A percentile compares a stretch with the other conserved stretches of the same genome.
phyloP scores from a whole-genome alignment of 1,139 yeast genomes.

The Yamadazyma trypodendri region DNA sequence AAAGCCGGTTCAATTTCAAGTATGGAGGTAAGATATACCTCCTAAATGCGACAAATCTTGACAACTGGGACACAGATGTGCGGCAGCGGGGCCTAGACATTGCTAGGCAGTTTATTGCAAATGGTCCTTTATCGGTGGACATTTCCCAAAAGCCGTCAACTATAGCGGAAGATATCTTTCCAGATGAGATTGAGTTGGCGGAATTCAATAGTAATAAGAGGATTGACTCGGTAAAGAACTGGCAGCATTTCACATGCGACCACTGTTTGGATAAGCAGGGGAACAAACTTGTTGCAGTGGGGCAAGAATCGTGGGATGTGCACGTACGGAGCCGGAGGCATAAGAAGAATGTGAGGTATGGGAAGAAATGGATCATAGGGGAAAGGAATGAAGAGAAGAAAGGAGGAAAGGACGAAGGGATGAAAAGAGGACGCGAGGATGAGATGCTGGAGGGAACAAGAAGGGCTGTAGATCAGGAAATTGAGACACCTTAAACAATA shows the following conservation, averaged over 20 bases:
- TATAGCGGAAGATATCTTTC: constrained; percentile 31
- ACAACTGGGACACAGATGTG: constrained; percentile 59
- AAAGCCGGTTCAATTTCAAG: constrained; percentile 44
- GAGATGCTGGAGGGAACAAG: no score
- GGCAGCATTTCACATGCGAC: constrained; percentile 72
- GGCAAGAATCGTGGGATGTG: constrained; percentile 65
- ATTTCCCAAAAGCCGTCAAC: constrained; percentile 45
- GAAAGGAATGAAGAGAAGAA: constrained; percentile 3
- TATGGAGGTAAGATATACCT: constrained; percentile 67
- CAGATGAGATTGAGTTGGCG: constrained; percentile 19
- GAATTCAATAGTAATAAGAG: constrained; percentile 35
- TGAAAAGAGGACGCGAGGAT: no score
- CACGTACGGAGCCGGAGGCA: constrained; percentile 73
- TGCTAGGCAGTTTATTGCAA: constrained; percentile 33
- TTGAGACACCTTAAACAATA: no score
- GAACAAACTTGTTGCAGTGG: constrained; percentile 63
- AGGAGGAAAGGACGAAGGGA: no score
- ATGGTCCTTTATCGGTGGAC: constrained; percentile 23
- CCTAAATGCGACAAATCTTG: constrained; percentile 74
- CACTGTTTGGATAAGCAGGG: constrained; percentile 61
- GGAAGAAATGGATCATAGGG: constrained; percentile 1
- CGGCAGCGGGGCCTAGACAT: constrained; percentile 53
- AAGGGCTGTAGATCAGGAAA: no score
- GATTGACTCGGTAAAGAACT: constrained; percentile 42
- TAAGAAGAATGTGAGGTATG: constrained; percentile 11